phyloP scores from a whole-genome alignment of 2,329 filamentous ascomycete species.

The Paraphoma sp. region DNA sequence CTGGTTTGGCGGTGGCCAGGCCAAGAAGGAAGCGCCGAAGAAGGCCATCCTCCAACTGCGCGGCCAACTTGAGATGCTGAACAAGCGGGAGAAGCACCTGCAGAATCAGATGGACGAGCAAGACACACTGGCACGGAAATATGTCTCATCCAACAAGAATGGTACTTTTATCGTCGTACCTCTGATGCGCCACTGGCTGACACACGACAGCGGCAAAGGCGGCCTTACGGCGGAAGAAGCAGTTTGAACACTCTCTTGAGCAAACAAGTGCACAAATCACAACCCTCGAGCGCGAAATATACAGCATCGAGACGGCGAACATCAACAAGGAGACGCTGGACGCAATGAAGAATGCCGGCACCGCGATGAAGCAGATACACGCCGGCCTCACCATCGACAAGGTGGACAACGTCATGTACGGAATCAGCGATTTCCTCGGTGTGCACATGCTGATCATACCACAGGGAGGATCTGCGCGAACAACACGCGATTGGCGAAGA shows the following conservation, averaged over 20 bases:
- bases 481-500: constrained; percentile 94
- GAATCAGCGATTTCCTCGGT: neutral
- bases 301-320: constrained; percentile 95
- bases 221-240: constrained; percentile 92
- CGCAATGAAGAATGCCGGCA: constrained; percentile 89
- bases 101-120: constrained; percentile 94
- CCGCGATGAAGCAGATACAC: constrained; percentile 93
- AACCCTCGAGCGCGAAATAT: constrained; percentile 93
- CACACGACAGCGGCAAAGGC: constrained; percentile 77
- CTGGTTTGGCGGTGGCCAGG: constrained; percentile 88
- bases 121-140: constrained; percentile 85
- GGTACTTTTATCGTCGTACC: constrained; percentile 64
- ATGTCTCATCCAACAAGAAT: constrained; percentile 86
- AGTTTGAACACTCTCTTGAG: constrained; percentile 87
- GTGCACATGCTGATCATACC: neutral
- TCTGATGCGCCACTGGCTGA: neutral
- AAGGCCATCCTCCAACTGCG: constrained; percentile 91
- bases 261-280: constrained; percentile 89
- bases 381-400: constrained; percentile 89
- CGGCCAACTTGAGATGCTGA: constrained; percentile 93
- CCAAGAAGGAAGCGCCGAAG: constrained; percentile 93
- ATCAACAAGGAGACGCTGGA: constrained; percentile 97
- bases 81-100: constrained; percentile 92
- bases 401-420: constrained; percentile 93
- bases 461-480: constrained; percentile 86